Evolutionary conservation across 148 eudicot genomes (phyloP), one percentile per base, ranked within the genome.

Genomic region (Spergularia bocconei): DNA sequence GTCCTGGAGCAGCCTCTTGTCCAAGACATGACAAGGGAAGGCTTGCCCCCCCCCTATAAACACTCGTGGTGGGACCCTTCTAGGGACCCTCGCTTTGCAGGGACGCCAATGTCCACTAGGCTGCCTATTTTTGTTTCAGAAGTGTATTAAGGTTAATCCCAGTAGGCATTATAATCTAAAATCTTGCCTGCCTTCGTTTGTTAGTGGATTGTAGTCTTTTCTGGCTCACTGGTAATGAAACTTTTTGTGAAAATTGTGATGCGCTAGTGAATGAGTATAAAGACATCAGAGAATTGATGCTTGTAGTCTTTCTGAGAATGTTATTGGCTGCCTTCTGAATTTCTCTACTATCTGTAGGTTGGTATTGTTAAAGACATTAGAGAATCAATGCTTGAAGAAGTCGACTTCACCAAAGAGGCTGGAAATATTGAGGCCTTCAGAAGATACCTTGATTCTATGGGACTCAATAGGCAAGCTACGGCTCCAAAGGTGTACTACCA

Each of bases 321-420:
- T 51, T 11, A 33, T 56, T 8, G 19, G 6, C 61, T 41, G 51
- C 7, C 60, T 39, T 70, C 39, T 55, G 33, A 17, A 53, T 57
- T 23, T 20, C 19, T 69, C n/a, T 74, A 11, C 38, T 65, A 50
- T 50, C 51, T 71, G 58, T 87, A 94, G 98, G 98, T 90, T 81
- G 91, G 96, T 60, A 91, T 94, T 78, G 92, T 91, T 67, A 89
- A 92, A 83, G 98, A 94, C 80, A 94, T 94, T 67, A 87, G 82
- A 80, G 93, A 89, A 72, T 94, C 98, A 51, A 94, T 94, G 98
- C 97, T 94, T 76, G 98, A 94, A 87, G 98, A 94, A 88, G 97
- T 94, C 58, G 97, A 94, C 86, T 94, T 94, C 57, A 89, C 61
- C 10, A 94, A 94, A 81, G 98, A 94, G 80, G 98, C 98, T 78